Conservation (phyloP, 192 early-diverging fungal species). For the Entomortierella chlamydospora region DNA sequence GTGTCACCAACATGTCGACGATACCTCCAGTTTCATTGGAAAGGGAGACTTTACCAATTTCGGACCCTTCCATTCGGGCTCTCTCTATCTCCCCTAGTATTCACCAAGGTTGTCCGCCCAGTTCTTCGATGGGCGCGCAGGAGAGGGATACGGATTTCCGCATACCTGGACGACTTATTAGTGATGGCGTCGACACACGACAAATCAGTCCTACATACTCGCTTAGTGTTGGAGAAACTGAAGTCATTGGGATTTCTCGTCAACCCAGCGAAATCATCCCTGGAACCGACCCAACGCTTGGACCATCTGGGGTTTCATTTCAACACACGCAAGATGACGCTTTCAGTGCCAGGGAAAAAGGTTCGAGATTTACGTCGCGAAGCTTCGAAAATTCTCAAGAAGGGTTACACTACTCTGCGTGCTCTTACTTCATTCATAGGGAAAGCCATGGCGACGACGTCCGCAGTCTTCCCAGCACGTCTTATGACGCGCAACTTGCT, state of each 20-base stretch:
- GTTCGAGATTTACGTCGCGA: constrained; percentile 31
- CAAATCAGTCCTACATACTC: background rate
- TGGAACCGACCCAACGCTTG: constrained; percentile 31
- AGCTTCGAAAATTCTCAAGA: constrained; percentile 23
- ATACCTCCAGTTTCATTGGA: too few species aligned
- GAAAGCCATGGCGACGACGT: constrained; percentile 13
- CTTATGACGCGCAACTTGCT: constrained; percentile 33
- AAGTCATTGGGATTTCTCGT: constrained; percentile 16
- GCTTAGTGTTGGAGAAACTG: constrained; percentile 4
- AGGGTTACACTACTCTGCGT: constrained; percentile 17
- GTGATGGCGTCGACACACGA: background rate
- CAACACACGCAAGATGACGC: constrained; percentile 36
- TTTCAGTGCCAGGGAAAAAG: constrained; percentile 29
- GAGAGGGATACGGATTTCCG: too few species aligned
- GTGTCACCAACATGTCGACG: too few species aligned
- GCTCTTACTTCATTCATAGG: constrained; percentile 30
- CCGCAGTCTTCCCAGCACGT: constrained; percentile 39
- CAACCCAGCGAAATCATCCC: constrained; percentile 29
- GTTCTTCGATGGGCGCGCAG: too few species aligned
- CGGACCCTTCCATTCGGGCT: too few species aligned
- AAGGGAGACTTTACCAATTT: too few species aligned
- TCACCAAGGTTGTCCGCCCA: too few species aligned
- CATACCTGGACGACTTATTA: too few species aligned
- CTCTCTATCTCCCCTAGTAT: too few species aligned
- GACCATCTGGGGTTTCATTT: constrained; percentile 44